Percentiles rank a stretch among this genome's conserved stretches.
Evolutionary conservation across 2,329 filamentous ascomycete species (phyloP).

Genomic region (Cyphellophora europaea): DNA sequence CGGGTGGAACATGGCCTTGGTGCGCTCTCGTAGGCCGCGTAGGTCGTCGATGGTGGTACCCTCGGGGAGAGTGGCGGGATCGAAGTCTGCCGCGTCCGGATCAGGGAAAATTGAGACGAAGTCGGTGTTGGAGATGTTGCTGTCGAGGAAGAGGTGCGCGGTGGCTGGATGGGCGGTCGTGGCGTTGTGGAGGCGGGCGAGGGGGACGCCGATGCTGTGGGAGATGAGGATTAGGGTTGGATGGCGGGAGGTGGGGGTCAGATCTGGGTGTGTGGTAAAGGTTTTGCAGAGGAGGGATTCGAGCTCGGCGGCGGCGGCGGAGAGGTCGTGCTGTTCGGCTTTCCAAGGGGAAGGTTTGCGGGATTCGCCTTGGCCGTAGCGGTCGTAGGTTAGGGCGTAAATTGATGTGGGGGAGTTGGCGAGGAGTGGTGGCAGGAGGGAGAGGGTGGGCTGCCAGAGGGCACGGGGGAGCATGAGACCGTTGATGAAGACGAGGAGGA

Average conservation of each 20-base stretch:
- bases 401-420: slow-evolving; percentile 18
- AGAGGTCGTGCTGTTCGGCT: slow-evolving; percentile 18
- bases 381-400: slow-evolving; percentile 46
- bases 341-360: slow-evolving; percentile 26
- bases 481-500: slow-evolving; percentile 35
- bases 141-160: slow-evolving; percentile 46
- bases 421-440: slow-evolving; percentile 11
- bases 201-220: slow-evolving; percentile 45
- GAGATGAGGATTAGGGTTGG: slow-evolving; percentile 36
- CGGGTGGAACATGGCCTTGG: slow-evolving; percentile 38
- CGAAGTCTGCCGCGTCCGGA: slow-evolving; percentile 40
- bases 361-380: slow-evolving; percentile 46
- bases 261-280: not conserved
- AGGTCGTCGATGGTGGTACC: slow-evolving; percentile 28
- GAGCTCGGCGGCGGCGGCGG: slow-evolving; percentile 22
- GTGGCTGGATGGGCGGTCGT: slow-evolving; percentile 26
- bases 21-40: slow-evolving; percentile 24
- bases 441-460: slow-evolving; percentile 28
- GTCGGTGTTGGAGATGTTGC: slow-evolving; percentile 48
- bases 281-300: slow-evolving; percentile 9
- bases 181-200: slow-evolving; percentile 44
- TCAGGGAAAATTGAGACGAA: slow-evolving; percentile 48
- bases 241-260: not conserved
- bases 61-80: slow-evolving; percentile 28
- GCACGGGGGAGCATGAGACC: slow-evolving; percentile 32